phyloP scores from a whole-genome alignment of 2,329 filamentous ascomycete genomes.

The Paraconiothyrium brasiliense region DNA sequence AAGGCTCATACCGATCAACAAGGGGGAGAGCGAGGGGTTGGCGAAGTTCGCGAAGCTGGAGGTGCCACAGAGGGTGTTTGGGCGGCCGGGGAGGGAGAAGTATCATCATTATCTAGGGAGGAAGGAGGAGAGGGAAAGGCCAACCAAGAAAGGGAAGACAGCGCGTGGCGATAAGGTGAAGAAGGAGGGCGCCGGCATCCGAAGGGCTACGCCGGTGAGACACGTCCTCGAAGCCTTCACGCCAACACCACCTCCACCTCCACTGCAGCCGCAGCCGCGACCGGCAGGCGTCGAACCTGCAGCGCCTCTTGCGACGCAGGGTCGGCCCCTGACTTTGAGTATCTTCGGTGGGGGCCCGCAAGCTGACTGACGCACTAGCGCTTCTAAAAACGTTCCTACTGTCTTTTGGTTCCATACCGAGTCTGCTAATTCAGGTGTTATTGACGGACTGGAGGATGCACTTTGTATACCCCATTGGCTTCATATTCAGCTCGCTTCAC shows the following conservation, averaged over 20 bases:
- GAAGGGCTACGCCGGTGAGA: not conserved
- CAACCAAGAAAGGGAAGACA: conserved; percentile 31
- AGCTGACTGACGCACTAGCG: not conserved
- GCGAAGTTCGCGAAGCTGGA: conserved; percentile 55
- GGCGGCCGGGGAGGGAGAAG: conserved; percentile 41
- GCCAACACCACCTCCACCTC: not conserved
- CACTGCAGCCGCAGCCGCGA: not conserved
- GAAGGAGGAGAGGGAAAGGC: conserved; percentile 29
- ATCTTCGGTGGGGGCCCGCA: conserved; percentile 5
- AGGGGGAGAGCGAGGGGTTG: conserved; percentile 39
- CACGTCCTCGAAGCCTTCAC: not conserved
- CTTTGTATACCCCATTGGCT: too few species aligned
- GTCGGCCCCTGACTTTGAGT: not conserved
- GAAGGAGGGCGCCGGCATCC: not conserved
- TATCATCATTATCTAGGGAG: conserved; percentile 37
- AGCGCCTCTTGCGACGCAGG: not conserved
- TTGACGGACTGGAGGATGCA: too few species aligned
- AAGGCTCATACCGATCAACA: conserved; percentile 56
- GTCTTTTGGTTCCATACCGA: too few species aligned
- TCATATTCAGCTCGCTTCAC: too few species aligned
- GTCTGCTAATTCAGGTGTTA: too few species aligned
- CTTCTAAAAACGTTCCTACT: too few species aligned
- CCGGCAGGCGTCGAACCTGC: not conserved
- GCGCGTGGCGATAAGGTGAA: not conserved
- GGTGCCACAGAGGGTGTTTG: conserved; percentile 57